phyloP scores from a whole-genome alignment of 495 filamentous ascomycete genomes.

The Articulospora tetracladia region DNA sequence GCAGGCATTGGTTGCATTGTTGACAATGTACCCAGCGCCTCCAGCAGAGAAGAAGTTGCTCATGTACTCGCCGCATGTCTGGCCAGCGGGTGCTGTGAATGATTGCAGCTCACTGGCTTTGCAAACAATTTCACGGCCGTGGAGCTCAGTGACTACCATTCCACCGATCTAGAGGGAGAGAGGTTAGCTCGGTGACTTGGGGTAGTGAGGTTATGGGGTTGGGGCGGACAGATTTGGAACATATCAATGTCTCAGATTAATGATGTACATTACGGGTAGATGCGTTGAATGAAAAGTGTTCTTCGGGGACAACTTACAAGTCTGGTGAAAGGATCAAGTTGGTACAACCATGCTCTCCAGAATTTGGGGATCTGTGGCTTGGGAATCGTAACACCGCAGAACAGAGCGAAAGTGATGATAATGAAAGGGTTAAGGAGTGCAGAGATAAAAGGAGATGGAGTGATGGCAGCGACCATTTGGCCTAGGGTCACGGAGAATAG shows the following conservation, averaged over 20 bases:
- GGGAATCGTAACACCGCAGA: conserved; percentile 70
- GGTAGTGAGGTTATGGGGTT: not conserved
- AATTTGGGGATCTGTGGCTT: conserved; percentile 51
- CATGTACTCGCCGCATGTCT: conserved; percentile 71
- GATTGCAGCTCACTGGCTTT: conserved; percentile 52
- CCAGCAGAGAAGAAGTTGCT: conserved; percentile 56
- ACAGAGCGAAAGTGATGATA: conserved; percentile 61
- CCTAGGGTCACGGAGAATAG: conserved; percentile 71
- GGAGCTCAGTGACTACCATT: conserved; percentile 59
- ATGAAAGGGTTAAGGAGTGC: conserved; percentile 63
- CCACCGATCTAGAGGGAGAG: conserved; percentile 50
- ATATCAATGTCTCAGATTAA: no score
- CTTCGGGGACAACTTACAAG: no score
- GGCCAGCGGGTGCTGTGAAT: conserved; percentile 48
- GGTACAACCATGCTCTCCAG: conserved; percentile 68
- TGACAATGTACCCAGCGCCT: conserved; percentile 67
- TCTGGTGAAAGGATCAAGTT: conserved; percentile 80
- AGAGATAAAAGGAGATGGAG: conserved; percentile 69
- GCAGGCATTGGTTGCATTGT: conserved; percentile 58
- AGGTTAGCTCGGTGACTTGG: not conserved
- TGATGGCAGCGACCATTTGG: conserved; percentile 70
- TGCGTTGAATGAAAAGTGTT: no score
- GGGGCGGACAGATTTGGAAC: not conserved
- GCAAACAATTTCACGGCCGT: conserved; percentile 54
- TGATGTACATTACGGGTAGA: no score